phyloP scores from a whole-genome alignment of 768 basidiomycete genomes.

The Auricularia auricula-judae region DNA sequence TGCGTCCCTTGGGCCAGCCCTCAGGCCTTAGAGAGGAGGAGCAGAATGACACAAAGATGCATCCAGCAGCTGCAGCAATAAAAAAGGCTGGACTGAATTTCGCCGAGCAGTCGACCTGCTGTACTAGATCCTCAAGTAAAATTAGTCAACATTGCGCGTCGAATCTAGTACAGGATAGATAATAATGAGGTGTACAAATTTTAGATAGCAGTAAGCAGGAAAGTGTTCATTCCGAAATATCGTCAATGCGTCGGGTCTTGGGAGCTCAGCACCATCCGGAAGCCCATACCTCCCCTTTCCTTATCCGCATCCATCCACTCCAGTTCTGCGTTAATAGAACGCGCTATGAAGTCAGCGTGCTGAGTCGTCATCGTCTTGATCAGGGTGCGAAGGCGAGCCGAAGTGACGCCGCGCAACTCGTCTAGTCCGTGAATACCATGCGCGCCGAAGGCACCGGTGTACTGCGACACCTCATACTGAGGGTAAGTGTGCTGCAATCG shows the following conservation, averaged over 20 bases:
- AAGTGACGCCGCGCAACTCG: neutral
- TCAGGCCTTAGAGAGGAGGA: too few relatives aligned
- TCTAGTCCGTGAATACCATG: neutral
- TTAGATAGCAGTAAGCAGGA: too few relatives aligned
- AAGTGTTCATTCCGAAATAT: neutral
- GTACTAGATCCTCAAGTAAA: too few relatives aligned
- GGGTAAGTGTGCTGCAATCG: neutral
- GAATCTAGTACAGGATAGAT: too few relatives aligned
- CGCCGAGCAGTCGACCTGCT: too few relatives aligned
- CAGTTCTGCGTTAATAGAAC: neutral
- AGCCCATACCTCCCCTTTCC: neutral
- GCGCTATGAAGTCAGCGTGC: neutral
- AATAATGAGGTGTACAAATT: too few relatives aligned
- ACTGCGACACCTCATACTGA: neutral
- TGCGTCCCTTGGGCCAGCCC: too few relatives aligned
- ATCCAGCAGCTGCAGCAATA: too few relatives aligned
- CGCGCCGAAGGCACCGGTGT: neutral
- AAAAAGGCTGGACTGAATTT: too few relatives aligned
- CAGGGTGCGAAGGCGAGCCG: neutral
- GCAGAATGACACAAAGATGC: too few relatives aligned
- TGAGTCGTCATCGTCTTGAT: neutral
- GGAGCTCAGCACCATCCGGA: neutral
- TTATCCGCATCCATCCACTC: neutral
- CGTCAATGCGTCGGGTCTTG: neutral
- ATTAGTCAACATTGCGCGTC: too few relatives aligned